These are phyloP conservation scores for Mallotus nudiflorus DNA, from an alignment of 345 rosid genomes.

Conservation along the genomic window DNA sequence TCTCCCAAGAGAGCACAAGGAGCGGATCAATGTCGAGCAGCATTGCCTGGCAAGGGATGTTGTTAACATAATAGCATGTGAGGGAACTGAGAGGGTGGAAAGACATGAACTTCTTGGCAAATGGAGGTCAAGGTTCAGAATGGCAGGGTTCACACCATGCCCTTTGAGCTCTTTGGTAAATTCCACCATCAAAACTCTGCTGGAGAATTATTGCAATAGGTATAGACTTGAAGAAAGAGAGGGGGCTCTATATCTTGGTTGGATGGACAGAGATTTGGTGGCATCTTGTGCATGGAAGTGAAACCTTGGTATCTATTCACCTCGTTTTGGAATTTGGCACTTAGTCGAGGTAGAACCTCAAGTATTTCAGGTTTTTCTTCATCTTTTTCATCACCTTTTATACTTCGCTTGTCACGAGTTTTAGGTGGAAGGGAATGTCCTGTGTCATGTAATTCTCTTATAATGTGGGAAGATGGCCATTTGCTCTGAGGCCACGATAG, in stretches of 20 bases:
- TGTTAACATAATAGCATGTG: conserved; percentile 87
- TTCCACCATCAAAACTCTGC: conserved; percentile 61
- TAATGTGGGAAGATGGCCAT: conserved; percentile 3
- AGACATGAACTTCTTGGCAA: conserved; percentile 84
- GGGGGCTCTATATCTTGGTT: conserved; percentile 80
- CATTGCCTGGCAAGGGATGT: conserved; percentile 88
- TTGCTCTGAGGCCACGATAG: conserved; percentile 5
- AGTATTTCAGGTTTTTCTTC: background rate
- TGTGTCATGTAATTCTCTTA: background rate
- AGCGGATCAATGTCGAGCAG: conserved; percentile 84
- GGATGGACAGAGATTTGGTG: conserved; percentile 83
- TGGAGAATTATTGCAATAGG: conserved; percentile 53
- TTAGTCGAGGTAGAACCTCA: conserved; percentile 1
- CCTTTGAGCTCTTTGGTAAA: conserved; percentile 80
- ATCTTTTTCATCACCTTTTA: background rate
- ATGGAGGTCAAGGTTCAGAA: conserved; percentile 76
- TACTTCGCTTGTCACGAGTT: background rate
- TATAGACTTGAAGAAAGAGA: conserved; percentile 78
- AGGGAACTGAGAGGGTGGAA: conserved; percentile 82
- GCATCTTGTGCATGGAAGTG: conserved; percentile 90
- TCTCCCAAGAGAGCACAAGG: conserved; percentile 67
- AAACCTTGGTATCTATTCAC: conserved; percentile 10
- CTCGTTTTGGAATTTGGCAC: background rate
- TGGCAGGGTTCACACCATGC: conserved; percentile 80
- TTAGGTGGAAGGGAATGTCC: background rate